Base-by-base conservation (phyloP, 495 filamentous ascomycete species). In the Thozetella sp. region DNA sequence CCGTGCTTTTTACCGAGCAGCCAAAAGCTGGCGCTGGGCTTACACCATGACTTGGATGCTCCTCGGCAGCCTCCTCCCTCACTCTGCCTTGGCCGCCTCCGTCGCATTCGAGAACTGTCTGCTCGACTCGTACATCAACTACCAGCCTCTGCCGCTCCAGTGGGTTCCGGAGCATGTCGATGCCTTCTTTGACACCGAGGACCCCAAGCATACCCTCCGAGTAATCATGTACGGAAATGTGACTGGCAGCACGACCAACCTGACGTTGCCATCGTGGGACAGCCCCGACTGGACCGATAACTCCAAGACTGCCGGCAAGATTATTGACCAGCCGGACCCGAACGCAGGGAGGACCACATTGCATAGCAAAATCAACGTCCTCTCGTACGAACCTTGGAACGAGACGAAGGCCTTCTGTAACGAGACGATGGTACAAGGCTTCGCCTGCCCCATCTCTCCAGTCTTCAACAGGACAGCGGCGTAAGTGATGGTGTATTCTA, bases 211-310 rank as follows among this genome's bases (percentile, higher is more conserved):
- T 67, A 86, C 86, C 37, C 77, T 99, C 25, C 85, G 85, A 57
- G 76, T 97, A 25, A 97, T 88, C 1, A 86, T 97, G 22, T 97
- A 92, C 76, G 93, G 93, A 22, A 97, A 97, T 72, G 92, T 98
- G 22, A 88, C 88, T 24, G 95, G 95, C 9, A 75, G 75, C 22
- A 70, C 67, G 25, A 70, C 65, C 20, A 59, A 67, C 48, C 61
- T 65, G n/a, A 50, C 70, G 55, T 79, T 86, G 58, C 91, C 90
- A 45, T 69, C 83, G 50, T 74, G 83, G 62, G 67, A 78, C 3
- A 67, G 72, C 51, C 86, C 88, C 78, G 66, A 72, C 53, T 81
- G 78, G 77, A 65, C 51, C 1, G 79, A 92, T 67, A 63, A 76
- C 0, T 86, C 81, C 45, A 72, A 78, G 53, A 86, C 84, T 1